A percentile compares a stretch with the other conserved stretches of the same genome.
phyloP scores from a whole-genome alignment of 352 stramenopile genomes.

The Globisporangium cylindrosporum region DNA sequence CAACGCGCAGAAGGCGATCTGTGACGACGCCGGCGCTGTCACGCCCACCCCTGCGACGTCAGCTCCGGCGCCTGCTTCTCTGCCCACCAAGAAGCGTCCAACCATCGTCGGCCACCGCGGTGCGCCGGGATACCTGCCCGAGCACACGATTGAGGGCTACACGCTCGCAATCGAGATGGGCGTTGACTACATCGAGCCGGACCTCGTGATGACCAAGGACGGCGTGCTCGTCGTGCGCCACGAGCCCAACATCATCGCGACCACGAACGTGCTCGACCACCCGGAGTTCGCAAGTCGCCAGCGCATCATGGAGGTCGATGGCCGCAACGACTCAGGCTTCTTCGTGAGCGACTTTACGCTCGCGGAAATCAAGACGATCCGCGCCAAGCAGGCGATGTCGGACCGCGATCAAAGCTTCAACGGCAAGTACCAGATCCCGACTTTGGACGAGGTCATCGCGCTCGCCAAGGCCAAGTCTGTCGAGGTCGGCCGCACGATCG shows the following conservation, averaged over 20 bases:
- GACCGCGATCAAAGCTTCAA: slow-evolving; percentile 82
- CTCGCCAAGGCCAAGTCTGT: slow-evolving; percentile 67
- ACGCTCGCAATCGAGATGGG: slow-evolving; percentile 86
- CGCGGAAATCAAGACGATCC: slow-evolving; percentile 86
- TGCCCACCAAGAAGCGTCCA: slow-evolving; percentile 33
- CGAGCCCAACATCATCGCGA: slow-evolving; percentile 86
- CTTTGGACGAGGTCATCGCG: slow-evolving; percentile 86
- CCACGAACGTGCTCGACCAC: slow-evolving; percentile 81
- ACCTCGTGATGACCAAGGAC: slow-evolving; percentile 88
- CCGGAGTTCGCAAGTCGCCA: slow-evolving; percentile 69
- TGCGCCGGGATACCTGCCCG: slow-evolving; percentile 87
- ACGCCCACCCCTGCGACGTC: slow-evolving; percentile 7
- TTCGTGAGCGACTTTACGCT: slow-evolving; percentile 92
- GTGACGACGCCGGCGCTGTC: slow-evolving; percentile 18
- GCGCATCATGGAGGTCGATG: slow-evolving; percentile 55
- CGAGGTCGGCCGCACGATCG: slow-evolving; percentile 59
- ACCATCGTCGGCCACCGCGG: slow-evolving; percentile 83
- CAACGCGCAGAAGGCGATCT: slow-evolving; percentile 23
- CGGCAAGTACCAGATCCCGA: slow-evolving; percentile 84
- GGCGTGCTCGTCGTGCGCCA: slow-evolving; percentile 84
- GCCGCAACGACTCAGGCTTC: slow-evolving; percentile 61
- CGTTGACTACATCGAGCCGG: slow-evolving; percentile 90
- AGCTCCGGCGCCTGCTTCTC: background rate
- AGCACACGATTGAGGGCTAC: slow-evolving; percentile 90
- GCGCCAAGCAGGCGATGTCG: slow-evolving; percentile 71